Evolutionary conservation across 1,139 yeast species (phyloP), one percentile per base, ranked within the genome.

Genomic region (Saccharomyces hybrid): DNA sequence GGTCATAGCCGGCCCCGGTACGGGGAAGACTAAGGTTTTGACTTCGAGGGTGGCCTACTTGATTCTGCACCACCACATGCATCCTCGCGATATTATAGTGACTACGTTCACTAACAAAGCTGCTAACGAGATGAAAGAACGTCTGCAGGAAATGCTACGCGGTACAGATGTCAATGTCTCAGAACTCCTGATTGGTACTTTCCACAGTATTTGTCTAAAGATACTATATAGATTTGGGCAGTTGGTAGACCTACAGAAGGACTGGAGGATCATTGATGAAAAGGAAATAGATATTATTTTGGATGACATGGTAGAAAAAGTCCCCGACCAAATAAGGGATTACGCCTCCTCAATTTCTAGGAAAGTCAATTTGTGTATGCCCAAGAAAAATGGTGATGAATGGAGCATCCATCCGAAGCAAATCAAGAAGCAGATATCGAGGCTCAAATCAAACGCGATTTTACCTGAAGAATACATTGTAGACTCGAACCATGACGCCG

Each of bases 71-170:
- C 78, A 81, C 41, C 65, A 74, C 2, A 69, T 84, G 1, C 71
- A 75, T 1, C 90, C 96, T 0, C 74, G 76, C 31, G 72, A 78
- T 49, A 78, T 91, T 46, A 78, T 91, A 3, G 93, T 90, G 27
- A 88, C 96, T 11, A 90, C 97, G 0, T 91, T 91, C 71, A 90
- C 97, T 20, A 88, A 88, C 65, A 86, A 85, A 61, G 97, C 97
- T 0, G 95, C 97, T 2, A 78, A 76, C 52, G 97, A 91, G 69
- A 85, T 91, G 87, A 73, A 75, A 14, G 84, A 80, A 48, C 73
- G 98, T 46, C 69, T 88, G 23, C 61, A 62, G 0, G 57, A 53
- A 1, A 54, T 83, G 52, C 67, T 89, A 6, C 63, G 69, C 27
- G 71, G 66, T 2, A 71, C 80, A 1, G 74, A 73, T 23, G 64